Evolutionary conservation across 2,329 filamentous ascomycete species (phyloP), one percentile per base, ranked within the genome.

Genomic region (Nothomitra cinnamomea): DNA sequence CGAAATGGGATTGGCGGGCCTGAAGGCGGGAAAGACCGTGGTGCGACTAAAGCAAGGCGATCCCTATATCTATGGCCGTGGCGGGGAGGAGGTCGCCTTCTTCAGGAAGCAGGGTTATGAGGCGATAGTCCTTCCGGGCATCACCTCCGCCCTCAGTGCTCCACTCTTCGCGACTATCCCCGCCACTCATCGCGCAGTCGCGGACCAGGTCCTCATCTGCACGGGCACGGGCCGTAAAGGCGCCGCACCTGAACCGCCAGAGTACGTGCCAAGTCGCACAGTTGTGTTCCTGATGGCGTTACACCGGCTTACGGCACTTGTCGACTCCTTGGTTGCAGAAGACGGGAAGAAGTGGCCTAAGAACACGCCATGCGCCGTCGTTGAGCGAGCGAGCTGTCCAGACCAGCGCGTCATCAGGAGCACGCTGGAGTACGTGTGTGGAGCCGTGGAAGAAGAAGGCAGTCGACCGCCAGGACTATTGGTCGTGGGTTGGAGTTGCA

Each of bases 251-350:
- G 72, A 78, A n/a, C 87, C 88, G 35, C 92, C 92, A 0, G 81
- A 82, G 57, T 95, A 81, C 65, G 78, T 89, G 0, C 65, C 75
- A 1, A 83, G 78, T 7, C 77, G 89, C 55, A 96, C 92, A 0
- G 85, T 92, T 1, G 85, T 98, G 2, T 95, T 96, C 59, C 70
- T 98, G 49, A 98, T 98, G 92, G 87, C 87, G 2, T 70, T 98
- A 57, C 92, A 98, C 68, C 78, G 92, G 52, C 80, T 98, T 15
- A 71, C 69, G 2, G 83, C 80, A 0, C 71, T 98, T 1, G 76
- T 95, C 0, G 72, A 74, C 5, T 85, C 85, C 61, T 70, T 98
- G 56, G 84, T 79, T 0, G 3, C 58, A 45, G n/a, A 66, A 72
- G 54, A 58, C 56, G 25, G 24, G 13, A n/a, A 15, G 1, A 62